Evolutionary conservation across 495 filamentous ascomycete genomes (phyloP).

Genomic region (Ramalina intermedia): DNA sequence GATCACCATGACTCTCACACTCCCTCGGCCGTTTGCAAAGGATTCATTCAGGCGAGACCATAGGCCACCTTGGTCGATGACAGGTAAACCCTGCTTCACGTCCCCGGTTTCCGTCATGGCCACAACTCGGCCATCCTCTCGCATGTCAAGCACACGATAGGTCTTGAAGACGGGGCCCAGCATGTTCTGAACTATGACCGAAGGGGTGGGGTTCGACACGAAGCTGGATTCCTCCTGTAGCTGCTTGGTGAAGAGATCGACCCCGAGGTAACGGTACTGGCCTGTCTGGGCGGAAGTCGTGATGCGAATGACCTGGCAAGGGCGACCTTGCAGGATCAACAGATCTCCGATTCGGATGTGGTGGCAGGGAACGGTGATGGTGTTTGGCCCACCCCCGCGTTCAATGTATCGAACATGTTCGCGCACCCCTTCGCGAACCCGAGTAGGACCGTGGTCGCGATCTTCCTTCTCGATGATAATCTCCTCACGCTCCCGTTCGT

Average conservation of each 20-base stretch:
- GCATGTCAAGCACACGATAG: conserved; percentile 97
- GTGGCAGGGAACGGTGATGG: conserved; percentile 96
- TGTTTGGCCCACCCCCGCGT: conserved; percentile 50
- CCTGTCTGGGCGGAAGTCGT: conserved; percentile 94
- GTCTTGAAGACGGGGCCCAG: conserved; percentile 99
- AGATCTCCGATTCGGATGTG: conserved; percentile 98
- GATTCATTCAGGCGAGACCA: conserved; percentile 67
- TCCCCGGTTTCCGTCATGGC: conserved; percentile 83
- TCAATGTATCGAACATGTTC: conserved; percentile 39
- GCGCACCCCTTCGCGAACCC: conserved; percentile 27
- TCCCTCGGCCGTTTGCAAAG: conserved; percentile 85
- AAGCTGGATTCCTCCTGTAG: conserved; percentile 98
- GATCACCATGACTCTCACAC: conserved; percentile 89
- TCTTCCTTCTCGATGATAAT: conserved; percentile 37
- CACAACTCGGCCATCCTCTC: conserved; percentile 66
- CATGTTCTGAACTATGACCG: conserved; percentile 98
- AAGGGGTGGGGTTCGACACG: conserved; percentile 89
- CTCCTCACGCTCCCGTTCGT: conserved; percentile 38
- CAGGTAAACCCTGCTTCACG: conserved; percentile 89
- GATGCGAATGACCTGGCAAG: conserved; percentile 99
- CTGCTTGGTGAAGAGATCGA: conserved; percentile 99
- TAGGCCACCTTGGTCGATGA: conserved; percentile 85
- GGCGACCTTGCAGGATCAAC: conserved; percentile 95
- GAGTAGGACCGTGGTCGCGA: conserved; percentile 25
- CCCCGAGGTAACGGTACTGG: conserved; percentile 98